Evolutionary conservation across 768 basidiomycete genomes (phyloP).

Genomic region (Leucocoprinus leucothites): DNA sequence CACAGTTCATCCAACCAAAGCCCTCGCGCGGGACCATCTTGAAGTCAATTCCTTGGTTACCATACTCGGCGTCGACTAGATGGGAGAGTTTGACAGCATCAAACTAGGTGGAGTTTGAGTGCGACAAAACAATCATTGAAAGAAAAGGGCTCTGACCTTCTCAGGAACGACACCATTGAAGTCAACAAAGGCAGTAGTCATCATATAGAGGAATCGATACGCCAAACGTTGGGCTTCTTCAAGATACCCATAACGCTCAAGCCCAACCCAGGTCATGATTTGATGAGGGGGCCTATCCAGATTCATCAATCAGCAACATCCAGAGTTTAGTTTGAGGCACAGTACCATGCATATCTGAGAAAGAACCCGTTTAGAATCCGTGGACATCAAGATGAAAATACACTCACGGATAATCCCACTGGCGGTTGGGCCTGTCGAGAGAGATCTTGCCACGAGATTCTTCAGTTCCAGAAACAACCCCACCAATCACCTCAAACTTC

Average conservation of each 20-base stretch:
- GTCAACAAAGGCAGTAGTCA: constrained; percentile 92
- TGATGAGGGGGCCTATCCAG: constrained; percentile 87
- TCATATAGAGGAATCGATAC: constrained; percentile 99
- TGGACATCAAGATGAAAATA: background rate
- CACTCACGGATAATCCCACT: constrained; percentile 96
- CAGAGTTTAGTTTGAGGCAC: background rate
- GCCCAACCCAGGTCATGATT: constrained; percentile 97
- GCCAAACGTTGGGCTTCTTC: constrained; percentile 92
- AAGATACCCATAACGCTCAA: constrained; percentile 93
- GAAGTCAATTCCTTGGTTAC: constrained; percentile 96
- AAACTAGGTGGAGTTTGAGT: constrained; percentile 47
- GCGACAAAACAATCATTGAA: background rate
- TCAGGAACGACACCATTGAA: constrained; percentile 98
- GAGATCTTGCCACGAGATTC: constrained; percentile 95
- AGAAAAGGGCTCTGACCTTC: constrained; percentile 71
- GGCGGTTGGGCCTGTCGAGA: constrained; percentile 93
- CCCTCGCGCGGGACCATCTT: constrained; percentile 97
- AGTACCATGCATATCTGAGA: constrained; percentile 64
- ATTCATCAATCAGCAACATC: background rate
- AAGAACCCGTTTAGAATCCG: constrained; percentile 15
- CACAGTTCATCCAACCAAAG: constrained; percentile 98
- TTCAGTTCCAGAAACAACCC: constrained; percentile 94
- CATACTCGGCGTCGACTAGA: constrained; percentile 95
- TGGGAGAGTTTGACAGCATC: constrained; percentile 96
- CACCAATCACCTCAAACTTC: constrained; percentile 96